phyloP scores from a whole-genome alignment of 352 stramenopile genomes.

The Globisporangium acanthophoron region DNA sequence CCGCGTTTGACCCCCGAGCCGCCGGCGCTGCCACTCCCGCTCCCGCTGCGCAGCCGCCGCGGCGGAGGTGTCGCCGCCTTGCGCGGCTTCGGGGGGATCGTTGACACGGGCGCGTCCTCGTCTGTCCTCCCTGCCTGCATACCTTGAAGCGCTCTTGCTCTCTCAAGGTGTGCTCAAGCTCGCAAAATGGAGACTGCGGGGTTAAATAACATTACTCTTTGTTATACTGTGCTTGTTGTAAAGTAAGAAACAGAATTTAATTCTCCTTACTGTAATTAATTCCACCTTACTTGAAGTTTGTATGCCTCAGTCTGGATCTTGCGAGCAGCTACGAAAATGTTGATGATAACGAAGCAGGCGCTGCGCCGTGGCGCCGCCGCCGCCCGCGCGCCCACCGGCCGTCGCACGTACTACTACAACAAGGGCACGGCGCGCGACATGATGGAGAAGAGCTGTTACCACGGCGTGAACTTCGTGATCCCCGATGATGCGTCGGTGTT shows the following conservation, averaged over 20 bases:
- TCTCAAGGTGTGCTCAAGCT: neutral
- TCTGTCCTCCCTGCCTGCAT: neutral
- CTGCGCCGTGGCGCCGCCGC: neutral
- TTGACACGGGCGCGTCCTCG: neutral
- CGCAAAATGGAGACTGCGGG: too few relatives aligned
- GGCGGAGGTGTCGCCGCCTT: constrained; percentile 19
- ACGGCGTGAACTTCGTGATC: constrained; percentile 93
- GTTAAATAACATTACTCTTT: too few relatives aligned
- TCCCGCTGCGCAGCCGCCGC: constrained; percentile 44
- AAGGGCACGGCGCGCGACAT: constrained; percentile 87
- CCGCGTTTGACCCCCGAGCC: constrained; percentile 13
- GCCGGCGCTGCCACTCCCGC: constrained; percentile 37
- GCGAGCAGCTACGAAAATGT: neutral
- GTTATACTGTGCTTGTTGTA: too few relatives aligned
- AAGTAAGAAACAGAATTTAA: too few relatives aligned
- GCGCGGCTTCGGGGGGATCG: constrained; percentile 32
- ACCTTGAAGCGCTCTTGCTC: neutral
- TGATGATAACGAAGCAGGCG: neutral
- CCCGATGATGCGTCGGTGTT: constrained; percentile 90
- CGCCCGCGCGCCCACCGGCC: neutral
- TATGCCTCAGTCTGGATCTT: neutral
- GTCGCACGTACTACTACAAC: constrained; percentile 54
- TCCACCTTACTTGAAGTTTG: neutral
- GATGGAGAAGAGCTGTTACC: constrained; percentile 93
- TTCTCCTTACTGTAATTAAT: too few relatives aligned